Conservation (phyloP, 1,139 yeast genomes). For the Pichia sp. region DNA sequence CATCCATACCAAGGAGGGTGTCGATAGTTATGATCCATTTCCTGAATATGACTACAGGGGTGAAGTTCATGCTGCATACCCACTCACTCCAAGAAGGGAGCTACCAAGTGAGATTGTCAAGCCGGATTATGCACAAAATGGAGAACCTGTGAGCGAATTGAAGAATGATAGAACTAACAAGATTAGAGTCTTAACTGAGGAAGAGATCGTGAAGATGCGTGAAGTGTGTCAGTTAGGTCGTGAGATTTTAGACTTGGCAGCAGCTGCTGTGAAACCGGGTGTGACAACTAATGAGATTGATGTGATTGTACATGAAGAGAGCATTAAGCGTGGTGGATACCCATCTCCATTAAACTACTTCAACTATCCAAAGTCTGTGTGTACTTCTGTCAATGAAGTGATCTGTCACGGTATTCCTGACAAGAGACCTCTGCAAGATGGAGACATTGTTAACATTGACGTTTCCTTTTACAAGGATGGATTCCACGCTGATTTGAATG, state of each 20-base stretch:
- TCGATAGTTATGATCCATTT: constrained; percentile 71
- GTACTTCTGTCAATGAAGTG: constrained; percentile 91
- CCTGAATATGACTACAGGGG: constrained; percentile 75
- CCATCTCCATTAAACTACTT: constrained; percentile 96
- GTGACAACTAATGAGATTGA: constrained; percentile 92
- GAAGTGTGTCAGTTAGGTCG: constrained; percentile 72
- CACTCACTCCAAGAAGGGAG: constrained; percentile 62
- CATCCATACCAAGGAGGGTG: constrained; percentile 40
- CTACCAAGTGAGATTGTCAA: constrained; percentile 64
- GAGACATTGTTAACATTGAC: constrained; percentile 91
- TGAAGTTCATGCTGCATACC: constrained; percentile 68
- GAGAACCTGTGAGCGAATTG: constrained; percentile 75
- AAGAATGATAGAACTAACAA: constrained; percentile 61
- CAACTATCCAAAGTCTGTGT: constrained; percentile 87
- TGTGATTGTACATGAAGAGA: constrained; percentile 76
- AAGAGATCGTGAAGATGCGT: constrained; percentile 67
- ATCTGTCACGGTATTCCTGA: constrained; percentile 99
- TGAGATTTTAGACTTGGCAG: constrained; percentile 83
- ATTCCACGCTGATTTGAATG: constrained; percentile 90
- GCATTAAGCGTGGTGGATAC: constrained; percentile 82
- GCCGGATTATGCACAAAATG: constrained; percentile 84
- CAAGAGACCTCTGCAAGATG: constrained; percentile 75
- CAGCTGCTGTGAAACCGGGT: constrained; percentile 77
- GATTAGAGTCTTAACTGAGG: constrained; percentile 54
- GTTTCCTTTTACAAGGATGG: constrained; percentile 82